Evolutionary conservation across 176 grass and related monocot species (phyloP), one percentile per base, ranked within the genome.

Genomic region (Aegilops umbellulata): DNA sequence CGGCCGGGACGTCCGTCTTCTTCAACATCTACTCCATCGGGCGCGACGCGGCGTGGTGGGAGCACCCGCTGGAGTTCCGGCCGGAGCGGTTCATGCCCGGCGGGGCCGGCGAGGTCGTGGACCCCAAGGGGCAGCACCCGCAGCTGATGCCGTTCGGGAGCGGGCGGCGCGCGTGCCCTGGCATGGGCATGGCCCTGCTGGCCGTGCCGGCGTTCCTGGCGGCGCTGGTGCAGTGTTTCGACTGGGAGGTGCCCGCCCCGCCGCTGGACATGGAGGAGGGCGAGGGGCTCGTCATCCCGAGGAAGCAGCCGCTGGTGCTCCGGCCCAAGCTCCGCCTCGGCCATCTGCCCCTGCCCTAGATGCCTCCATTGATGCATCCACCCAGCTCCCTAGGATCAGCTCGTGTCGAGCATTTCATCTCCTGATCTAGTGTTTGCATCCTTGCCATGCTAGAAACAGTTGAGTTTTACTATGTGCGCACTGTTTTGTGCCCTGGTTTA

Each of bases 101-200:
- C 22, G 86, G 89, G 8, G 87, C 71, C 24, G 41, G 71, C 23
- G 71, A 74, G 71, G 24, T 14, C 12, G 74, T 96, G 5, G 92
- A 97, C 16, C 68, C 74, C 34, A 92, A 47, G 64, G 95, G 90
- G 3, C 86, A 92, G 78, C 83, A 94, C 62, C 81, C 77, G 80
- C 90, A 94, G 80, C 86, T 94, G 6, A 87, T 97, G 64, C 92
- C 90, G 1, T 97, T 97, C n/a, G 95, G 88, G 3, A 92, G 92
- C 42, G 92, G 95, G 3, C 89, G 92, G 77, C 88, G 91, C 58
- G 91, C 78, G 3, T 98, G 93, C 81, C 95, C 93, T 1, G 95
- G 89, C 13, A 88, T 93, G 82, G 88, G 86, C 1, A 64, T 90
- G 8, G 87, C 95, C 4, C 27, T 93, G 62, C 89, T 95, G 75